Conservation (phyloP, 2,329 filamentous ascomycete species). For the Neofusicoccum sp. region DNA sequence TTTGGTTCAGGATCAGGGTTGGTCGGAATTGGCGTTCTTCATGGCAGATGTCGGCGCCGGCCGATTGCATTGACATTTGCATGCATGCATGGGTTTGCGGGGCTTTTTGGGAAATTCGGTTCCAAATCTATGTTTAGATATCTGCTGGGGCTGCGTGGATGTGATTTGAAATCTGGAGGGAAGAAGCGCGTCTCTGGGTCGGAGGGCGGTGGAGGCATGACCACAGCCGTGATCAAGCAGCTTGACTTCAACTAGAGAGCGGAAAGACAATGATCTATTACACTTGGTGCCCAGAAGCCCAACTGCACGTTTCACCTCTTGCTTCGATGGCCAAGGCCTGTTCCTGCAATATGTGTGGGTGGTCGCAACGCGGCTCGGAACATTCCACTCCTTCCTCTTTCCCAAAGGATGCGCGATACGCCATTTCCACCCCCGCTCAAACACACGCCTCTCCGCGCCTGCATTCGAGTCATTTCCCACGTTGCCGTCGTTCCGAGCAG, state of each 20-base stretch:
- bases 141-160: not conserved
- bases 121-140: slow-evolving; percentile 15
- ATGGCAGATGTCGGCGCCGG: not conserved
- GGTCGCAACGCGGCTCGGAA: slow-evolving; percentile 4
- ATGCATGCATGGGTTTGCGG: slow-evolving; percentile 11
- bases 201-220: not conserved
- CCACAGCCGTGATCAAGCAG: too few relatives aligned
- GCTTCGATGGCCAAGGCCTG: not conserved
- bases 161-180: not conserved
- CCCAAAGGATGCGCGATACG: not conserved
- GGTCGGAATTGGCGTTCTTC: not conserved
- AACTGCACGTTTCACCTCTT: slow-evolving; percentile 3
- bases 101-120: not conserved
- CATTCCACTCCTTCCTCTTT: slow-evolving; percentile 4
- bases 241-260: not conserved
- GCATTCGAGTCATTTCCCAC: not conserved
- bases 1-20: not conserved
- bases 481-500: not conserved
- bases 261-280: not conserved
- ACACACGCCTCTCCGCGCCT: too few relatives aligned
- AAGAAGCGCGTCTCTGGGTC: too few relatives aligned
- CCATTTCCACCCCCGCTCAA: slow-evolving; percentile 1
- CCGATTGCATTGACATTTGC: not conserved
- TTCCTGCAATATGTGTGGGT: not conserved
- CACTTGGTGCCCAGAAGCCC: not conserved